Percentiles rank a stretch among this genome's conserved stretches.
phyloP scores from a whole-genome alignment of 2,329 filamentous ascomycete genomes.

The Stachybotrys echinatus region DNA sequence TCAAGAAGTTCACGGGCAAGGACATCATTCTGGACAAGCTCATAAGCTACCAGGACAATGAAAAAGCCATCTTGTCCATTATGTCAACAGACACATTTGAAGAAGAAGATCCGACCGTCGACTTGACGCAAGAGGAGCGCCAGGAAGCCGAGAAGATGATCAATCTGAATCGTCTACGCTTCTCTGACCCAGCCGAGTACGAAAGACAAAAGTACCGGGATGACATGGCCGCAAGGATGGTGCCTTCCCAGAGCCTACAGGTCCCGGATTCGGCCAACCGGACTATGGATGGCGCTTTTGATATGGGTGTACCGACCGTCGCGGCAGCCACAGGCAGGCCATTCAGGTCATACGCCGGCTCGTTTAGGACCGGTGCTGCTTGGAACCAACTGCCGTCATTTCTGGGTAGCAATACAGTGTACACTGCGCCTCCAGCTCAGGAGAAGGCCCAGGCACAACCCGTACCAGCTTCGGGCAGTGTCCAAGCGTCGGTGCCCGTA shows the following conservation, averaged over 20 bases:
- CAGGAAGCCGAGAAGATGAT: conserved; percentile 43
- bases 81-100: conserved; percentile 69
- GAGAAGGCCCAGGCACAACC: neutral
- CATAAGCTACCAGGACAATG: conserved; percentile 27
- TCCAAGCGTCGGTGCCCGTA: conserved; percentile 15
- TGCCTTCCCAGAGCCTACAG: neutral
- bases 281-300: conserved; percentile 1
- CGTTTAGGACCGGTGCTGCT: too few relatives aligned
- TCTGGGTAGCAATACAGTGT: too few relatives aligned
- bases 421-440: too few relatives aligned
- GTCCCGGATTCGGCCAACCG: neutral
- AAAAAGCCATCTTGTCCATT: conserved; percentile 46
- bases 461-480: neutral
- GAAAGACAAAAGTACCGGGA: conserved; percentile 9
- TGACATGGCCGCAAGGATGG: neutral
- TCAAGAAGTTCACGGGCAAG: conserved; percentile 51
- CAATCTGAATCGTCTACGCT: conserved; percentile 25
- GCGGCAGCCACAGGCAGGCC: neutral
- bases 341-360: too few relatives aligned
- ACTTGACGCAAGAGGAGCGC: conserved; percentile 56
- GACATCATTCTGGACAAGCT: conserved; percentile 56
- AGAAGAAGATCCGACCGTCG: conserved; percentile 53
- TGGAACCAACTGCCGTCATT: too few relatives aligned
- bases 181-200: conserved; percentile 25
- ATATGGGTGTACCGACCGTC: neutral